These are phyloP conservation scores for Cystobasidium onofrii DNA, from an alignment of 768 basidiomycete species.

Conservation along the genomic window DNA sequence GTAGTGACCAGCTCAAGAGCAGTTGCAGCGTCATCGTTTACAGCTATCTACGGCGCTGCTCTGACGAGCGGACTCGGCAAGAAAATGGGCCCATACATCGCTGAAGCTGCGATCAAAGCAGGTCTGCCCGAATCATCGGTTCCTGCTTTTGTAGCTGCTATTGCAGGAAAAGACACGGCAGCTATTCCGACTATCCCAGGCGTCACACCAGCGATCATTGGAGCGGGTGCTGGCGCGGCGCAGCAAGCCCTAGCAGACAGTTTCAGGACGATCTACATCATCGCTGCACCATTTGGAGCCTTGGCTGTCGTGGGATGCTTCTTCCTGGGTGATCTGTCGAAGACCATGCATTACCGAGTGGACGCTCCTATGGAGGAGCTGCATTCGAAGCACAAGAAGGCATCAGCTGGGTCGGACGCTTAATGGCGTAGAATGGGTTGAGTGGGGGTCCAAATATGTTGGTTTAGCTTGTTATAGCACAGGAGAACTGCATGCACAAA, in stretches of 20 bases:
- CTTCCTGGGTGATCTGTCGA: constrained; percentile 14
- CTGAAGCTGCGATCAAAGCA: constrained; percentile 2
- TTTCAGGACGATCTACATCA: constrained; percentile 12
- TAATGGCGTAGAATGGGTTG: background rate
- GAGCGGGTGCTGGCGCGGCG: background rate
- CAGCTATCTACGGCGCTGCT: constrained; percentile 6
- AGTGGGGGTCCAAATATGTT: too few relatives aligned
- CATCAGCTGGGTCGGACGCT: background rate
- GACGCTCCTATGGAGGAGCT: constrained; percentile 13
- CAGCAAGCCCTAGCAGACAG: background rate
- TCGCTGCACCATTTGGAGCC: constrained; percentile 8
- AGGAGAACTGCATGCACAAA: too few relatives aligned
- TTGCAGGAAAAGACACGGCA: background rate
- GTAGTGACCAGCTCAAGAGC: constrained; percentile 19
- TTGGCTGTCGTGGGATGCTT: constrained; percentile 2
- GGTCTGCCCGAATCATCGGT: constrained; percentile 15
- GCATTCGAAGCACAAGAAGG: constrained; percentile 2
- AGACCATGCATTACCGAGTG: constrained; percentile 8
- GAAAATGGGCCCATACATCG: background rate
- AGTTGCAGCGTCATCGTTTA: constrained; percentile 1
- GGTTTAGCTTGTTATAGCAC: too few relatives aligned
- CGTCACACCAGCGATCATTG: constrained; percentile 19
- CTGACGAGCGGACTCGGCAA: background rate
- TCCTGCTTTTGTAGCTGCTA: constrained; percentile 18
- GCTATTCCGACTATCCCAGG: constrained; percentile 13